A percentile compares a stretch with the other conserved stretches of the same genome.
These are phyloP conservation scores for Nannochloris sp. DNA, from an alignment of 139 green algal genomes.

Conservation along the genomic window DNA sequence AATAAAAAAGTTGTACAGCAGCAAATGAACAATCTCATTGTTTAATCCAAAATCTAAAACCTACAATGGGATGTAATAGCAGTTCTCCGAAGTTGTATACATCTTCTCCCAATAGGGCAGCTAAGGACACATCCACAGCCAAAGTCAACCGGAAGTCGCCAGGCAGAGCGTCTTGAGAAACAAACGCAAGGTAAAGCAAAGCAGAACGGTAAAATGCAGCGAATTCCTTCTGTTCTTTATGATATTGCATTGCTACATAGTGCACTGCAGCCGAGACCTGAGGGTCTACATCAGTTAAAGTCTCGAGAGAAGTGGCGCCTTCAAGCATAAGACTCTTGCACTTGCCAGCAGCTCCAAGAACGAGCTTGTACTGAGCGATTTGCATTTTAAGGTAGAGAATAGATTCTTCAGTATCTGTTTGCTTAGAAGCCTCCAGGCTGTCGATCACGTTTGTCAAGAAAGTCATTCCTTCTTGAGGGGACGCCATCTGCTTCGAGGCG, in stretches of 20 bases:
- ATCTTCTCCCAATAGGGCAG: slow-evolving; percentile 89
- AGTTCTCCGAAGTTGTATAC: slow-evolving; percentile 98
- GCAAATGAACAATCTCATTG: no score
- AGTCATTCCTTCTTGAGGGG: slow-evolving; percentile 25
- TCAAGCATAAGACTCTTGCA: slow-evolving; percentile 67
- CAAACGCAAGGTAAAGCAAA: slow-evolving; percentile 89
- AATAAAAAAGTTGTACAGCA: background rate
- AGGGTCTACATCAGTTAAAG: slow-evolving; percentile 72
- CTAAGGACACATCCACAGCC: slow-evolving; percentile 89
- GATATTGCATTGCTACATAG: slow-evolving; percentile 73
- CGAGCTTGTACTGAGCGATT: slow-evolving; percentile 79
- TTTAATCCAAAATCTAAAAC: slow-evolving; percentile 4
- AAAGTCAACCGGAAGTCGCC: slow-evolving; percentile 68
- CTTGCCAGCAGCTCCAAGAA: slow-evolving; percentile 47
- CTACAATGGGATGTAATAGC: slow-evolving; percentile 91
- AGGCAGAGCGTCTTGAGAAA: slow-evolving; percentile 70
- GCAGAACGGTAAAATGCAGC: slow-evolving; percentile 74
- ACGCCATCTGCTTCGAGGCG: slow-evolving; percentile 23
- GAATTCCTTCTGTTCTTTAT: slow-evolving; percentile 80
- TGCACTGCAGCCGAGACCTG: slow-evolving; percentile 78
- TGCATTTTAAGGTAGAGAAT: slow-evolving; percentile 86
- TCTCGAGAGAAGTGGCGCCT: slow-evolving; percentile 46
- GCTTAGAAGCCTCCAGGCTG: slow-evolving; percentile 56
- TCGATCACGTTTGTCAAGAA: slow-evolving; percentile 62
- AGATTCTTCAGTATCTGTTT: slow-evolving; percentile 62